Evolutionary conservation across 805 yeast species (phyloP).

Genomic region (Saturnispora diversa): DNA sequence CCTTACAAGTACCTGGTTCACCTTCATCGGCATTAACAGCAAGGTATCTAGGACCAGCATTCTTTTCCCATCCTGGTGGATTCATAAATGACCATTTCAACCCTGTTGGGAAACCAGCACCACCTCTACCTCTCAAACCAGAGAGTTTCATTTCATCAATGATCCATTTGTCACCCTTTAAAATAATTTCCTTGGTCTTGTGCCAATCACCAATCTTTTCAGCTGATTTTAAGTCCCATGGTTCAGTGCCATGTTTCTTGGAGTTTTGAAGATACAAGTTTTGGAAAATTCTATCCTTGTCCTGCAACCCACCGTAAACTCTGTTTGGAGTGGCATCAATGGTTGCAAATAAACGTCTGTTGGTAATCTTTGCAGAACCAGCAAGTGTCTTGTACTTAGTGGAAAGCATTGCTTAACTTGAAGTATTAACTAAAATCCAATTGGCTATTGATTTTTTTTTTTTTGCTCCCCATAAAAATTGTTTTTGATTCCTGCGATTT

Average conservation of each 20-base stretch:
- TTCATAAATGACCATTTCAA: slow-evolving; percentile 91
- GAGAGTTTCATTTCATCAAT: slow-evolving; percentile 79
- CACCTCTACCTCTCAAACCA: slow-evolving; percentile 87
- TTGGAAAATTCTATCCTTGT: slow-evolving; percentile 82
- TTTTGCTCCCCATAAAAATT: not conserved
- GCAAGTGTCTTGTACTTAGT: slow-evolving; percentile 1
- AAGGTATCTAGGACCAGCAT: slow-evolving; percentile 78
- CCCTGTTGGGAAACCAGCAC: slow-evolving; percentile 91
- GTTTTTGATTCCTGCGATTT: not conserved
- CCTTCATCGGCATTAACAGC: slow-evolving; percentile 94
- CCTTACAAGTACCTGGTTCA: slow-evolving; percentile 92
- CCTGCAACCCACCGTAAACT: slow-evolving; percentile 65
- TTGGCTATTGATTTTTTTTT: slow-evolving; percentile 5
- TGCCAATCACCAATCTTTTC: slow-evolving; percentile 85
- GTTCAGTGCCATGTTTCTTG: slow-evolving; percentile 53
- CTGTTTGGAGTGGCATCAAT: slow-evolving; percentile 45
- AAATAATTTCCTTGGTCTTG: slow-evolving; percentile 76
- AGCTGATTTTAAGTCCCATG: slow-evolving; percentile 58
- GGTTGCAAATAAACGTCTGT: slow-evolving; percentile 31
- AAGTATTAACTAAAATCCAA: slow-evolving; percentile 4
- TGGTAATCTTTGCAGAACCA: slow-evolving; percentile 1
- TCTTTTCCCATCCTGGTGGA: slow-evolving; percentile 93
- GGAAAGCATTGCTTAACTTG: slow-evolving; percentile 13
- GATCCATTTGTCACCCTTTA: slow-evolving; percentile 85
- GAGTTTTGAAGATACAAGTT: slow-evolving; percentile 48